These are phyloP conservation scores for Boletellus deceptivus DNA, from an alignment of 1,284 basidiomycete species.

Conservation along the genomic window DNA sequence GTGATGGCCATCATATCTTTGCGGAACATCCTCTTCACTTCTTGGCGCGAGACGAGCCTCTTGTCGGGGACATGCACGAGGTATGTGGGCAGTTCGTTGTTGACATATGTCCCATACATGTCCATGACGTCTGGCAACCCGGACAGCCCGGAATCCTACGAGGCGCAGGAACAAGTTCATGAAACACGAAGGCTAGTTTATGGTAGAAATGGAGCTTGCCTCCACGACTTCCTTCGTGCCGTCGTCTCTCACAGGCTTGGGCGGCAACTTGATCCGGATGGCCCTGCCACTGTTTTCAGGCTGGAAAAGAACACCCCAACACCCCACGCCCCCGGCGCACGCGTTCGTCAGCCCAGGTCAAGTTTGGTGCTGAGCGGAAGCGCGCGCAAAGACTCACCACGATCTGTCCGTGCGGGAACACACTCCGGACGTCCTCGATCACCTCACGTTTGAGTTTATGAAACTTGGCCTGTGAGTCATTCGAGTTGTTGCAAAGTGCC, in stretches of 20 bases:
- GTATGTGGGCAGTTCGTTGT: conserved; percentile 32
- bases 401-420: conserved; percentile 33
- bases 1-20: conserved; percentile 26
- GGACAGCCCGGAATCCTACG: conserved; percentile 17
- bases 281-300: conserved; percentile 29
- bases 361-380: too few relatives aligned
- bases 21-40: conserved; percentile 31
- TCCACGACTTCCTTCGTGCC: conserved; percentile 5
- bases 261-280: conserved; percentile 27
- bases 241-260: conserved; percentile 13
- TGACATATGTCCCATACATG: conserved; percentile 21
- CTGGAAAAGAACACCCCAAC: conserved; percentile 4
- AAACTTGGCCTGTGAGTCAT: conserved; percentile 26
- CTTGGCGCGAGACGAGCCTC: conserved; percentile 30
- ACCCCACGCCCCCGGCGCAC: too few relatives aligned
- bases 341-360: too few relatives aligned
- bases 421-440: conserved; percentile 27
- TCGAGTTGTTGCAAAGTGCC: background rate
- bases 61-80: conserved; percentile 29
- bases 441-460: conserved; percentile 31
- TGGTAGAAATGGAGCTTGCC: conserved; percentile 6
- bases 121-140: conserved; percentile 28
- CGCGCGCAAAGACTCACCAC: conserved; percentile 15
- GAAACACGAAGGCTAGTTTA: too few relatives aligned
- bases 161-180: too few relatives aligned